Base-by-base conservation (phyloP, 2,329 filamentous ascomycete genomes). In the Pezicula rhizophila region DNA sequence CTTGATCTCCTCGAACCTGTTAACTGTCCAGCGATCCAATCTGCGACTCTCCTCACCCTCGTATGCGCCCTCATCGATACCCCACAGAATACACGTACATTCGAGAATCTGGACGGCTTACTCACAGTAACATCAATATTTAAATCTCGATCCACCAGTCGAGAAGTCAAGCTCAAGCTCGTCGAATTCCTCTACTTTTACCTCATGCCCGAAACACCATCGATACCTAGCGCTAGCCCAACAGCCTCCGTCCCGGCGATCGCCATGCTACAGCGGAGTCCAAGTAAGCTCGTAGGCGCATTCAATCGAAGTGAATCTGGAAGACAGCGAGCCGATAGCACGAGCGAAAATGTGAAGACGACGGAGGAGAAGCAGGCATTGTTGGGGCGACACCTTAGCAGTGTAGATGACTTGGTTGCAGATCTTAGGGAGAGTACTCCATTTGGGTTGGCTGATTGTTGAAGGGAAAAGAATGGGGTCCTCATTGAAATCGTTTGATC, bases 181-280 rank as follows among this genome's bases (percentile, higher is more conserved):
- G 85, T 96, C 58, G 93, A 97, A 68, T 97, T 97, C 65, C 73
- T 99, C 45, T 97, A 97, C 74, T 97, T 97, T 69, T 99, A 97
- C 68, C 84, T 99, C 59, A 96, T 97, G 85, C 91, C 92, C 45
- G 93, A 99, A 70, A 81, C 80, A 0, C 83, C 77, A 40, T 72
- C 77, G 17, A 76, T 78, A 53, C 76, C 79, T 5, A 69, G 70
- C 53, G 72, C 76, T 52, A 70, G 68, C 17, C 65, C 67, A 45
- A 69, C 68, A 44, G 68, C 69, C 50, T 74, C 72, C 2, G 62
- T 76, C 8, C 71, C 76, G 7, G 71, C 28, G 28, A 31, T 31
- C 28, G 28, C 68, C 20, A 73, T 83, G 61, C 68, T 83, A 52
- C 81, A 85, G 66, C 77, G 82, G 52, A 86, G 81, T 62, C 82